phyloP scores from a whole-genome alignment of 2,329 filamentous ascomycete genomes.

The Claviceps pusilla region DNA sequence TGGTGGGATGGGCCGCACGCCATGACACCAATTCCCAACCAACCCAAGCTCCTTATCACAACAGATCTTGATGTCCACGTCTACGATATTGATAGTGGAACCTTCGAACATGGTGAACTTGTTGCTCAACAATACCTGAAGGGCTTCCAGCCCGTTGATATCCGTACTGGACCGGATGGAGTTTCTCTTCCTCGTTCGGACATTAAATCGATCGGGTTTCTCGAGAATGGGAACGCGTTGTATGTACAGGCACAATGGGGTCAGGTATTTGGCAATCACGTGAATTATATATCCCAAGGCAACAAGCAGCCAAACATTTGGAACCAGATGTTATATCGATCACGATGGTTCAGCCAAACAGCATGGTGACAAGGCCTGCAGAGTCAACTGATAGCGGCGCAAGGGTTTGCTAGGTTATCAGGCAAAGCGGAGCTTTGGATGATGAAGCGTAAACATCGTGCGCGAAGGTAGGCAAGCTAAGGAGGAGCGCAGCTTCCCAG shows the following conservation, averaged over 20 bases:
- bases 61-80: conserved; percentile 2
- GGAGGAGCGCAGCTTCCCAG: too few species aligned
- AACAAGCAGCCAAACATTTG: not conserved
- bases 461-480: too few species aligned
- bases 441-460: too few species aligned
- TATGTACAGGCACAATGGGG: conserved; percentile 2
- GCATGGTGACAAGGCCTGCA: not conserved
- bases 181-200: not conserved
- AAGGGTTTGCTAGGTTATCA: too few species aligned
- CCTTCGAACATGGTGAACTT: not conserved
- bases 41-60: not conserved
- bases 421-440: too few species aligned
- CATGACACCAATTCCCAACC: not conserved
- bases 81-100: not conserved
- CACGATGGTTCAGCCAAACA: not conserved
- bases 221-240: not conserved
- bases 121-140: not conserved
- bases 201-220: not conserved
- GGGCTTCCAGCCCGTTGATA: not conserved
- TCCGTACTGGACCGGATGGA: not conserved
- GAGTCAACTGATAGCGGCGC: not conserved
- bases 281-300: not conserved
- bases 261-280: not conserved
- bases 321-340: not conserved
- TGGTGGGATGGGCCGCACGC: conserved; percentile 3